A percentile compares a stretch with the other conserved stretches of the same genome.
Evolutionary conservation across 192 early-diverging fungal genomes (phyloP).

Genomic region (Backusella australiensis): DNA sequence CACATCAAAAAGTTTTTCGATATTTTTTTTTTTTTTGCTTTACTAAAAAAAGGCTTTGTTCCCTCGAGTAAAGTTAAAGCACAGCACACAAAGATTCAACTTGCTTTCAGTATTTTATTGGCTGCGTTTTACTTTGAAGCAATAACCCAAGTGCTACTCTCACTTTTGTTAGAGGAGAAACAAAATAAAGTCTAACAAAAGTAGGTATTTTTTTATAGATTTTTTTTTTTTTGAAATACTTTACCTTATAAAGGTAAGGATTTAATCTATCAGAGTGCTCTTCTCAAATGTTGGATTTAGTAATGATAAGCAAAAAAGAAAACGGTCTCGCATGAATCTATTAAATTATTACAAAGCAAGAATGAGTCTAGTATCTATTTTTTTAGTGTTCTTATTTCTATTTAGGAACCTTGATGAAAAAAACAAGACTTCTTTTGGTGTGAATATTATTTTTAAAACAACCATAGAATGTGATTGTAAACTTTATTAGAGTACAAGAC

Average conservation of each 20-base stretch:
- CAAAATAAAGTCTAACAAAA: neutral
- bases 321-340: neutral
- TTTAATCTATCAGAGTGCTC: neutral
- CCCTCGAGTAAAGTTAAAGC: neutral
- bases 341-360: constrained; percentile 5
- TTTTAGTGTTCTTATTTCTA: neutral
- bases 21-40: neutral
- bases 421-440: neutral
- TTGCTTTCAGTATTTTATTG: neutral
- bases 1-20: neutral
- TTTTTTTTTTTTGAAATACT: neutral
- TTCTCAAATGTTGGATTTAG: neutral
- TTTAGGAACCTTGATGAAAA: neutral
- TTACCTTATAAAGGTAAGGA: neutral
- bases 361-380: neutral
- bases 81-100: neutral
- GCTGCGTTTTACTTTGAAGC: neutral
- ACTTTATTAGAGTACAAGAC: neutral
- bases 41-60: neutral
- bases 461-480: neutral
- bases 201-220: neutral
- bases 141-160: neutral
- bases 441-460: neutral
- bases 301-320: neutral
- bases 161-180: neutral